Evolutionary conservation across 306 rosid genomes (phyloP).

Genomic region (Begonia masoniana): DNA sequence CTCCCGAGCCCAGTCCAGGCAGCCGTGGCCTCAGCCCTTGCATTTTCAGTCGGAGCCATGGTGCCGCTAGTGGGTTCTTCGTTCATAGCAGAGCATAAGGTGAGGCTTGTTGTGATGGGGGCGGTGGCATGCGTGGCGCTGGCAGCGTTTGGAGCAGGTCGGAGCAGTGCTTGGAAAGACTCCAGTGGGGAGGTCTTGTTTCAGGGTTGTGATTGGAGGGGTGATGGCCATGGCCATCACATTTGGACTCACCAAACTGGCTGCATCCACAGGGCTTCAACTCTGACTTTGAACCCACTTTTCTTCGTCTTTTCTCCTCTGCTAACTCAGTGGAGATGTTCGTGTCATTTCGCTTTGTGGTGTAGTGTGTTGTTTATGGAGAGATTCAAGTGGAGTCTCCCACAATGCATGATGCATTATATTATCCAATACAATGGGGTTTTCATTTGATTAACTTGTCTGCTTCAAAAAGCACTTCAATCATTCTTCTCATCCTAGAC

Average conservation of each 20-base stretch:
- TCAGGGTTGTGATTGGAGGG: slow-evolving; percentile 76
- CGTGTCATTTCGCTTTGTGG: no score
- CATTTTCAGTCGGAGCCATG: slow-evolving; percentile 72
- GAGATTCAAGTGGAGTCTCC: no score
- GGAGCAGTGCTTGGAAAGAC: slow-evolving; percentile 66
- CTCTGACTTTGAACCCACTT: no score
- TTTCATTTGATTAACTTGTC: no score
- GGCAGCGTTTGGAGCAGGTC: slow-evolving; percentile 57
- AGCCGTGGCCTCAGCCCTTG: slow-evolving; percentile 70
- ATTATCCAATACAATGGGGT: no score
- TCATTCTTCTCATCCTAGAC: no score
- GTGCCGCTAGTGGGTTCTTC: slow-evolving; percentile 79
- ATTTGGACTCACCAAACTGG: slow-evolving; percentile 71
- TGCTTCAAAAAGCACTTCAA: no score
- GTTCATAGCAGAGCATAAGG: slow-evolving; percentile 49
- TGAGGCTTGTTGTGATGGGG: slow-evolving; percentile 48
- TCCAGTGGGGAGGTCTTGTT: slow-evolving; percentile 32
- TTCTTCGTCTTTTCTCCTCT: not conserved
- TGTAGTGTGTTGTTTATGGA: no score
- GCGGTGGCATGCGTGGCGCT: slow-evolving; percentile 55
- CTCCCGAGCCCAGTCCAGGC: slow-evolving; percentile 87
- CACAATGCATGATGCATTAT: no score
- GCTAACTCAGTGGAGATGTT: no score
- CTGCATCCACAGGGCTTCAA: slow-evolving; percentile 51
- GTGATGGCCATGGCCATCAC: slow-evolving; percentile 85